These are phyloP conservation scores for Cornus florida DNA, from an alignment of 148 eudicot species.

Conservation along the genomic window DNA sequence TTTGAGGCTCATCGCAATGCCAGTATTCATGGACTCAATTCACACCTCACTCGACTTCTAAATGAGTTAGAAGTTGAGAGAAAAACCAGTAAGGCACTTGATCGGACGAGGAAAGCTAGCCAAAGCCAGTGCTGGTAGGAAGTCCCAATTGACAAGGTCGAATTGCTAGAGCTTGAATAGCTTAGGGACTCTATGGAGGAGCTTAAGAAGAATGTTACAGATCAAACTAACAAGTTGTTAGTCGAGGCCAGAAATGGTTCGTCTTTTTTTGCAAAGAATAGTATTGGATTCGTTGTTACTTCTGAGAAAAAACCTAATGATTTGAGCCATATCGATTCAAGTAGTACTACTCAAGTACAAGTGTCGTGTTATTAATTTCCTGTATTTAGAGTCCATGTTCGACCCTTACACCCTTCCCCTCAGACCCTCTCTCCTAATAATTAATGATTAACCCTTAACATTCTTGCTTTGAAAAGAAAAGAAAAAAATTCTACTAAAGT, in stretches of 20 bases:
- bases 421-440: no score
- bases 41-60: constrained; percentile 37
- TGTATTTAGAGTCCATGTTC: no score
- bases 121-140: constrained; percentile 53
- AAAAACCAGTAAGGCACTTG: constrained; percentile 34
- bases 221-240: constrained; percentile 19
- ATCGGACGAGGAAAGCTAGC: constrained; percentile 26
- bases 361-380: no score
- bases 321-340: constrained; percentile 20
- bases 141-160: constrained; percentile 41
- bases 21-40: constrained; percentile 31
- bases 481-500: no score
- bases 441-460: no score
- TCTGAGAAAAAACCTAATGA: constrained; percentile 29
- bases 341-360: background rate
- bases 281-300: background rate
- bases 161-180: constrained; percentile 35
- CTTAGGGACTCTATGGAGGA: constrained; percentile 52
- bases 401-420: no score
- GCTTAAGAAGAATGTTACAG: no score
- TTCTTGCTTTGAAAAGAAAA: no score
- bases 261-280: background rate
- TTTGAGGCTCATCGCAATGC: constrained; percentile 23
- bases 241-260: constrained; percentile 2
- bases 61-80: constrained; percentile 41